Evolutionary conservation across 768 basidiomycete genomes (phyloP).

Genomic region (Russula foetens): DNA sequence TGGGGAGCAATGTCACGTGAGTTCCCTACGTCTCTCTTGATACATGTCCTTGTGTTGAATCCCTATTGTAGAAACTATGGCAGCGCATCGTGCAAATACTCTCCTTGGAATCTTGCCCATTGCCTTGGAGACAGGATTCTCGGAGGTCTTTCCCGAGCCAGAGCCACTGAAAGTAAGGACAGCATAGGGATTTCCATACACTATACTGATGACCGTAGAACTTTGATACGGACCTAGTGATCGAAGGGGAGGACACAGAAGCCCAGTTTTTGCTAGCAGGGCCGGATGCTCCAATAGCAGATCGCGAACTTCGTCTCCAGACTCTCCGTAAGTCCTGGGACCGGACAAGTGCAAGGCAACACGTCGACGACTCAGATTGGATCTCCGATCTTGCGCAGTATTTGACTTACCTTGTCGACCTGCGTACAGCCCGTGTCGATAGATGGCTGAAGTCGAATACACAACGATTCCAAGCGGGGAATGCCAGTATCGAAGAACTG

Average conservation of each 20-base stretch:
- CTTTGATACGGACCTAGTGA: constrained; percentile 39
- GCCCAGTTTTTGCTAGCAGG: constrained; percentile 29
- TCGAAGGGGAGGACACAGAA: constrained; percentile 33
- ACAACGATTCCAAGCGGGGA: constrained; percentile 35
- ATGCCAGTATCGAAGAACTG: constrained; percentile 40
- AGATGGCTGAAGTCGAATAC: constrained; percentile 46
- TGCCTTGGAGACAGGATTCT: constrained; percentile 41
- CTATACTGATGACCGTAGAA: constrained; percentile 31
- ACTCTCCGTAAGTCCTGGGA: constrained; percentile 28
- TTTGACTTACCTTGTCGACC: constrained; percentile 34
- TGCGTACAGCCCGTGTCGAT: constrained; percentile 39
- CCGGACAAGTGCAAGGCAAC: constrained; percentile 27
- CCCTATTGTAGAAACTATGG: constrained; percentile 36
- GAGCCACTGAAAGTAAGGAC: constrained; percentile 44
- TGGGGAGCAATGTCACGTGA: constrained; percentile 59
- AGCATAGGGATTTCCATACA: background rate
- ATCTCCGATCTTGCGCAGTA: constrained; percentile 30
- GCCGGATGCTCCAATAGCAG: constrained; percentile 15
- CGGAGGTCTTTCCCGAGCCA: constrained; percentile 36
- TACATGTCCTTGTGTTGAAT: background rate
- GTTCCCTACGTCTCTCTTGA: constrained; percentile 21
- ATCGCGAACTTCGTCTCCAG: constrained; percentile 24
- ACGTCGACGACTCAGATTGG: constrained; percentile 37
- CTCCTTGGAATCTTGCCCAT: constrained; percentile 36
- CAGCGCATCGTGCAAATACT: constrained; percentile 36